Evolutionary conservation across 1,139 yeast species (phyloP), one percentile per base, ranked within the genome.

Genomic region (Candida glucosophila): DNA sequence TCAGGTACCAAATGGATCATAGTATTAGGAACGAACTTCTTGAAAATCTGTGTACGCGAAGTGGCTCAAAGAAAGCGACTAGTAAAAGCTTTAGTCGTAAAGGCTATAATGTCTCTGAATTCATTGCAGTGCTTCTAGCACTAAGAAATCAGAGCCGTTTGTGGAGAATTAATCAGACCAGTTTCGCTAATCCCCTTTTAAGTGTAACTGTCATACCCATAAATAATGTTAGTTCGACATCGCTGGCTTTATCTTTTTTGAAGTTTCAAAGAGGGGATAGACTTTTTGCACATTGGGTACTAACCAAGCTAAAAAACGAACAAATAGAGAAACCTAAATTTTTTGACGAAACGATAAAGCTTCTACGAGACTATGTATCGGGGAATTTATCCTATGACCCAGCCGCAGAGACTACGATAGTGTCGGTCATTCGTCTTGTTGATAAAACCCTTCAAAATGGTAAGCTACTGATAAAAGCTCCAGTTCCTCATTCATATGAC

Each of bases 171-270:
- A 52, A 53, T 27, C 47, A 49, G 14, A 41, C 46, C 30, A 55
- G 44, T 24, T 38, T 47, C 12, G 44, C 49, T 4, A 50, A 52
- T 22, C 52, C 66, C 1, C 71, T 77, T 1, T 43, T 64, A 4
- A 61, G 66, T 28, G 64, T 71, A 1, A 62, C 67, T 2, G 52
- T 69, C 5, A 43, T 69, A 20, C 78, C 80, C 1, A 41, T 65
- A 13, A 40, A 49, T 5, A 50, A 59, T 22, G 44, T 55, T 5
- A 47, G 45, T 2, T 37, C 42, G 18, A 43, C 57, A 9, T 56
- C 53, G 18, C 32, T 32, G 10, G 43, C 61, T 6, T 47, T 66
- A 4, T 34, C 41, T 4, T 32, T 35, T 13, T 47, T 66, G 34
- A 60, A 60, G 34, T 29, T 34, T 10, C 35, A 44, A 15, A 41